phyloP scores from a whole-genome alignment of 2,329 filamentous ascomycete species.

The Curvularia lunata region DNA sequence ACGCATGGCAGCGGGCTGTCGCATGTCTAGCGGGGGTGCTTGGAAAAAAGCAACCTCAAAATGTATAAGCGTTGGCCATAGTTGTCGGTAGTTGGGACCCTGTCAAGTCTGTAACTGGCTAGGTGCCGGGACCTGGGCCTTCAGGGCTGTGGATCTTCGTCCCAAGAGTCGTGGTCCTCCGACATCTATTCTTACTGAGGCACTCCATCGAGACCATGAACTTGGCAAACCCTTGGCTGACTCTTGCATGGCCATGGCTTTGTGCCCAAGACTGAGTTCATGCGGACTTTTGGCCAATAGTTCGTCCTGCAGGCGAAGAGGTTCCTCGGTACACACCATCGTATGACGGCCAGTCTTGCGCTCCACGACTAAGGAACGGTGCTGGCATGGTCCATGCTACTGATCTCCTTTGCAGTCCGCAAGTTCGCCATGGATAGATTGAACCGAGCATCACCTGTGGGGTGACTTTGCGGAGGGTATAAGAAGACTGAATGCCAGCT shows the following conservation, averaged over 20 bases:
- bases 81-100: slow-evolving; percentile 5
- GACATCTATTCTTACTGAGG: slow-evolving; percentile 1
- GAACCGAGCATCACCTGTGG: background rate
- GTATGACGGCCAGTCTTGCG: background rate
- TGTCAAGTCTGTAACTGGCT: background rate
- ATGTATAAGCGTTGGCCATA: background rate
- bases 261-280: slow-evolving; percentile 1
- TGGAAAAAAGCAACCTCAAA: slow-evolving; percentile 2
- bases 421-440: slow-evolving; percentile 6
- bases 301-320: background rate
- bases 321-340: slow-evolving; percentile 15
- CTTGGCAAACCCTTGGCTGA: slow-evolving; percentile 4
- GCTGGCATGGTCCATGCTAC: slow-evolving; percentile 8
- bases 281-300: slow-evolving; percentile 9
- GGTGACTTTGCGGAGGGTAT: slow-evolving; percentile 1
- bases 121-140: background rate
- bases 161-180: background rate
- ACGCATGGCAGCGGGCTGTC: slow-evolving; percentile 4
- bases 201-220: background rate
- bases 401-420: background rate
- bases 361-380: slow-evolving; percentile 1
- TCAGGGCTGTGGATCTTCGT: background rate
- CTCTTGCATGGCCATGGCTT: slow-evolving; percentile 2
- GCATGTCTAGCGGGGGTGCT: slow-evolving; percentile 2
- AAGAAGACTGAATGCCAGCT: slow-evolving; percentile 10